These are phyloP conservation scores for Dendrobium nobile DNA, from an alignment of 106 monocot genomes.

Conservation along the genomic window DNA sequence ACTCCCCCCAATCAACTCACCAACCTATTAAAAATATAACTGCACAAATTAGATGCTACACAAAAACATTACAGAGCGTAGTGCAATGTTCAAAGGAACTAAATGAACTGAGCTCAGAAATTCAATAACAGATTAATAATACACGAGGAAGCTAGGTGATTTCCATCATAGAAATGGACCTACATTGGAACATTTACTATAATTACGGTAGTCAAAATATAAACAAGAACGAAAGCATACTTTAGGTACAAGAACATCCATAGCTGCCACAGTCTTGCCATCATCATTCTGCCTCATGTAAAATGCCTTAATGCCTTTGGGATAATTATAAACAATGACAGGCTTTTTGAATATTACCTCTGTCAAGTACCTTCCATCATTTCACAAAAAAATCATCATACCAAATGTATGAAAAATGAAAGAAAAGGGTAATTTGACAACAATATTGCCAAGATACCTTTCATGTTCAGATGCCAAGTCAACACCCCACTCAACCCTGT, in stretches of 20 bases:
- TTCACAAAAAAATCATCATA: conserved; percentile 9
- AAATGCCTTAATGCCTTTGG: conserved; percentile 69
- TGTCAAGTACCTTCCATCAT: conserved; percentile 56
- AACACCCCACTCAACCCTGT: conserved; percentile 64
- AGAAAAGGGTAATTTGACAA: neutral
- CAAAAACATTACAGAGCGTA: neutral
- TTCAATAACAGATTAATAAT: neutral
- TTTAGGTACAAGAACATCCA: conserved; percentile 87
- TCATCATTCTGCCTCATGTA: conserved; percentile 81
- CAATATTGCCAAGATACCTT: conserved; percentile 1
- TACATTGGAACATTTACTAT: neutral
- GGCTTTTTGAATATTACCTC: conserved; percentile 77
- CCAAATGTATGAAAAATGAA: neutral
- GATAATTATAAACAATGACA: conserved; percentile 75
- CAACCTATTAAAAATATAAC: conserved; percentile 44
- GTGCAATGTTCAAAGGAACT: neutral
- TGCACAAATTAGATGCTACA: neutral
- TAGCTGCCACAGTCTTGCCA: conserved; percentile 61
- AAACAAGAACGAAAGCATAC: conserved; percentile 17
- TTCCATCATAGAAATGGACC: neutral
- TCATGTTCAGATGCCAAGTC: conserved; percentile 44
- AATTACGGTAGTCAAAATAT: neutral
- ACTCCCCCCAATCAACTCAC: conserved; percentile 90
- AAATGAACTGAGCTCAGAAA: neutral
- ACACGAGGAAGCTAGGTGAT: neutral